Evolutionary conservation across 2,329 filamentous ascomycete species (phyloP).

Genomic region (Penicillium sp.): DNA sequence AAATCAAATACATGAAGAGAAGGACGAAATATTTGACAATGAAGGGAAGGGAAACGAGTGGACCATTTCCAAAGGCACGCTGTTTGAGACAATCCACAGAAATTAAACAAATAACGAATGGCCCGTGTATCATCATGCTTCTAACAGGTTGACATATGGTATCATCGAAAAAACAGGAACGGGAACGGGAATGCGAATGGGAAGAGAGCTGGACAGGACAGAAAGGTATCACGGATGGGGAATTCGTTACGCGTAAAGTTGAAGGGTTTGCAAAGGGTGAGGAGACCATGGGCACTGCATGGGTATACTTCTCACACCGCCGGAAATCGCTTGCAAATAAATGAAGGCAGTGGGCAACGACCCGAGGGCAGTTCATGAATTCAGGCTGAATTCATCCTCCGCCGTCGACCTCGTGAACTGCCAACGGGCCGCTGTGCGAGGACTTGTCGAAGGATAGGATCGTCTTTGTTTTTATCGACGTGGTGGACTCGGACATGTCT

Average conservation of each 20-base stretch:
- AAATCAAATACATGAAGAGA: neutral
- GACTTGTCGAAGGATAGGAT: constrained; percentile 75
- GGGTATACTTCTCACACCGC: neutral
- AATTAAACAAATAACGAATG: constrained; percentile 19
- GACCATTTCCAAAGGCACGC: constrained; percentile 10
- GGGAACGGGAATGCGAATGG: neutral
- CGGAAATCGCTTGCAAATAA: neutral
- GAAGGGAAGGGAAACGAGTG: constrained; percentile 13
- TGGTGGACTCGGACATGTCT: constrained; percentile 95
- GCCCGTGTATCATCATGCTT: constrained; percentile 25
- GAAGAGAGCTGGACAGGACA: neutral
- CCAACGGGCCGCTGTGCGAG: constrained; percentile 83
- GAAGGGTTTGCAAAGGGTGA: neutral
- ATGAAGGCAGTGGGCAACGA: neutral
- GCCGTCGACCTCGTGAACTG: constrained; percentile 73
- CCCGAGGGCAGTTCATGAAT: constrained; percentile 10
- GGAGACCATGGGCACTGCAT: neutral
- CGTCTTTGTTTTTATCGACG: constrained; percentile 83
- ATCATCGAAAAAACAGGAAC: constrained; percentile 19
- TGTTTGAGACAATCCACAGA: constrained; percentile 2
- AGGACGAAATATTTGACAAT: neutral
- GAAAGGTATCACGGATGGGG: constrained; percentile 21
- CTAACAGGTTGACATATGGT: constrained; percentile 27
- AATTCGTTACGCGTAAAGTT: constrained; percentile 23
- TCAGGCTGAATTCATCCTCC: constrained; percentile 53